These are phyloP conservation scores for Vickermania spadyakhi DNA, from an alignment of 208 protist genomes.

Conservation along the genomic window DNA sequence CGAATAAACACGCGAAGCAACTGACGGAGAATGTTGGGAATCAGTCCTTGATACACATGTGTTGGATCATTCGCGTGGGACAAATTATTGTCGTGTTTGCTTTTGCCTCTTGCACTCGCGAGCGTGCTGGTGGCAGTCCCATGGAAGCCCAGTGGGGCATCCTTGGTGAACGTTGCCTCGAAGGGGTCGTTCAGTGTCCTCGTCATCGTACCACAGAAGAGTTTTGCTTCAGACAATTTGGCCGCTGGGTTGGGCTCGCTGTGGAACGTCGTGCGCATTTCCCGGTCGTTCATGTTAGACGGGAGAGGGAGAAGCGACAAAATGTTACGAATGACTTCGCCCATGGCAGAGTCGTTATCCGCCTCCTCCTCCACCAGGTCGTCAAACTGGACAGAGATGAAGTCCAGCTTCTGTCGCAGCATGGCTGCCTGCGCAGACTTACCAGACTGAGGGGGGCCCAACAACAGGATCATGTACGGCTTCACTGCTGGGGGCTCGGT, in stretches of 20 bases:
- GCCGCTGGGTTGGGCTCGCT: background rate
- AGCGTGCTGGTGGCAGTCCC: background rate
- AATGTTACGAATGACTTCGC: constrained; percentile 58
- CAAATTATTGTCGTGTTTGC: background rate
- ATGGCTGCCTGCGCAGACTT: constrained; percentile 52
- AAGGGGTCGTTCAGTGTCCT: background rate
- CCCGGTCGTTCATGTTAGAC: background rate
- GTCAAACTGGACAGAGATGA: constrained; percentile 34
- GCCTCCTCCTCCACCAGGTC: constrained; percentile 40
- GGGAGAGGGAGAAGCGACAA: constrained; percentile 11
- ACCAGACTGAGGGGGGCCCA: constrained; percentile 66
- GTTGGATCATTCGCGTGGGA: background rate
- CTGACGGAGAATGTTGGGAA: constrained; percentile 5
- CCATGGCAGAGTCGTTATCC: constrained; percentile 61
- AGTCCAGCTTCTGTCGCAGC: constrained; percentile 19
- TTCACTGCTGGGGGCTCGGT: constrained; percentile 2
- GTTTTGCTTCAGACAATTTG: background rate
- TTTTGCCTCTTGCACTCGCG: background rate
- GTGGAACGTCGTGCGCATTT: background rate
- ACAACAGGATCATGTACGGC: constrained; percentile 42
- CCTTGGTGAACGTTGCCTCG: background rate
- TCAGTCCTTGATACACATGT: constrained; percentile 1
- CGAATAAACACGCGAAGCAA: constrained; percentile 3
- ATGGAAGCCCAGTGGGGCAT: background rate
- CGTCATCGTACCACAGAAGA: background rate